Conservation (phyloP, 2,329 filamentous ascomycete species). For the Samsoniella hepiali region DNA sequence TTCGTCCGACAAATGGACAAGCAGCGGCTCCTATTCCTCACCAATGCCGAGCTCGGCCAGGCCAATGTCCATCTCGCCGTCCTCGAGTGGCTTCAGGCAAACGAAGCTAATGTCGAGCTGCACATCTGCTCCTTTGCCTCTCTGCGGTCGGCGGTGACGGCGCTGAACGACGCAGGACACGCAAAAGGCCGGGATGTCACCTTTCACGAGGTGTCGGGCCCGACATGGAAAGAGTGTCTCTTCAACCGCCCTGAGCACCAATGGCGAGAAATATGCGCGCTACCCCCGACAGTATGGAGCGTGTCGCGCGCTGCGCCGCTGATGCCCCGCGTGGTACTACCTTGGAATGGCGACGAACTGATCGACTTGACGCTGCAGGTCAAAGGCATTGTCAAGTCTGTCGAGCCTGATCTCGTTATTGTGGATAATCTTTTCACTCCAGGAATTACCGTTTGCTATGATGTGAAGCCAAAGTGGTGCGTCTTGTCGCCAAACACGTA, state of each 20-base stretch:
- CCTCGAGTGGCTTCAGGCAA: constrained; percentile 21
- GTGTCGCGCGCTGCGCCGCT: constrained; percentile 2
- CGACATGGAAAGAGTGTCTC: constrained; percentile 10
- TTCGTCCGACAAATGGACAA: neutral
- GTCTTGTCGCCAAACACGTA: constrained; percentile 20
- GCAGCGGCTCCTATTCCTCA: constrained; percentile 21
- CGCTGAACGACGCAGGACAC: neutral
- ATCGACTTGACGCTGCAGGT: constrained; percentile 11
- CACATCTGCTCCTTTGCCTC: constrained; percentile 20
- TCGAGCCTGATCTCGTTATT: constrained; percentile 15
- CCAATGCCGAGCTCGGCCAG: constrained; percentile 26
- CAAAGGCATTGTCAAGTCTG: neutral
- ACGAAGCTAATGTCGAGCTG: constrained; percentile 16
- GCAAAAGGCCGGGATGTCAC: neutral
- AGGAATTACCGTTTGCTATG: constrained; percentile 14
- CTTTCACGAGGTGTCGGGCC: constrained; percentile 17
- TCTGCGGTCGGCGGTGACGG: neutral
- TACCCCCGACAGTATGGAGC: constrained; percentile 11
- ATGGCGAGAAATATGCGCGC: neutral
- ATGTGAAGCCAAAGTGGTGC: constrained; percentile 13
- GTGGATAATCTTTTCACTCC: constrained; percentile 20
- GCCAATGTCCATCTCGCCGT: constrained; percentile 27
- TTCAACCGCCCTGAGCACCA: constrained; percentile 12
- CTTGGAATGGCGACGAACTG: constrained; percentile 16
- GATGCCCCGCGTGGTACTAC: constrained; percentile 12